Evolutionary conservation across 202 grass and related monocot species (phyloP).

Genomic region (Panicum hallii): DNA sequence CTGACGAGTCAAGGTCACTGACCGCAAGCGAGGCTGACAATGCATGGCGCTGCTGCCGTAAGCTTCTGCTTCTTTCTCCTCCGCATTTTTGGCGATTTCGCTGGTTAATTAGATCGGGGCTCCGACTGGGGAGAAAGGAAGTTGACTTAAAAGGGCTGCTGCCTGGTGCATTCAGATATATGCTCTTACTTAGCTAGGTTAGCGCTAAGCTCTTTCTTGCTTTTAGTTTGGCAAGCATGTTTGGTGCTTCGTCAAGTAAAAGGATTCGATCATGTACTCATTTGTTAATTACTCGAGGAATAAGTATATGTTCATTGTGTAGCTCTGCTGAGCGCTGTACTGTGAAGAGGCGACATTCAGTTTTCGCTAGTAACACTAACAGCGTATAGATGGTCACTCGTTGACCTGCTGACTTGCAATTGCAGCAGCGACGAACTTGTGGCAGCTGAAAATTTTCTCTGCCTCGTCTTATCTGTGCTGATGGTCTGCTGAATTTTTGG

Average conservation of each 20-base stretch:
- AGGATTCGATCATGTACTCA: conserved; percentile 39
- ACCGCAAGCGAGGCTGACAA: neutral
- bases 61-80: conserved; percentile 56
- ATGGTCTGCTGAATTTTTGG: neutral
- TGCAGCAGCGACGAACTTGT: neutral
- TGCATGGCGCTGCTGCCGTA: conserved; percentile 15
- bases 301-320: conserved; percentile 40
- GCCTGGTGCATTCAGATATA: neutral
- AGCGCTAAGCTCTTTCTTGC: neutral
- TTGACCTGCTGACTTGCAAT: neutral
- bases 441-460: neutral
- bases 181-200: conserved; percentile 12
- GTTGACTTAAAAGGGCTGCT: conserved; percentile 40
- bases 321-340: neutral
- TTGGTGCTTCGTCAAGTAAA: conserved; percentile 36
- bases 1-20: neutral
- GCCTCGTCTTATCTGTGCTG: neutral
- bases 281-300: conserved; percentile 30
- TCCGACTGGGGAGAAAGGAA: conserved; percentile 41
- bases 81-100: neutral
- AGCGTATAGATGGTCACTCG: too few relatives aligned
- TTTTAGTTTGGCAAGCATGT: conserved; percentile 32
- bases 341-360: neutral
- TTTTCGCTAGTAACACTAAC: too few relatives aligned
- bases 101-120: neutral